Evolutionary conservation across 2,329 filamentous ascomycete genomes (phyloP), one percentile per base, ranked within the genome.

Genomic region (Fusarium napiforme): DNA sequence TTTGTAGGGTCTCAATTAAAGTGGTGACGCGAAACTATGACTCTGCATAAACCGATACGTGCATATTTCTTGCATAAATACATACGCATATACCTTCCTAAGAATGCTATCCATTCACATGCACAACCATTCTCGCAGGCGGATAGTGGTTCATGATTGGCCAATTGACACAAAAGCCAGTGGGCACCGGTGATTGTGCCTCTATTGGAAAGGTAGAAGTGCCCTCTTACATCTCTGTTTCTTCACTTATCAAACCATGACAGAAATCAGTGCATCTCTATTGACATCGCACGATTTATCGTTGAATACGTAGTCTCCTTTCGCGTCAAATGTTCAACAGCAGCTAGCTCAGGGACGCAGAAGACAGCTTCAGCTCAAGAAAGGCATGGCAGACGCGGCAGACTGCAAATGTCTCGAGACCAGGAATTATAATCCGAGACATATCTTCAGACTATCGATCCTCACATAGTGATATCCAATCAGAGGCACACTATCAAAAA

Each of bases 1-100:
- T 77, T 71, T 55, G 67, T 71, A 75, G 63, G 55, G 1, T 53
- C 34, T 72, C 73, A 77, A 70, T 79, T 78, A 79, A 79, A 76
- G 55, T 57, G 47, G 62, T 45, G 60, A 75, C 77, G 77, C 78
- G 75, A 78, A 61, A 71, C 57, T 28, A 49, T 23, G 6, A 1
- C 18, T 28, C 7, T 67, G 47, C 63, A 60, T 26, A 67, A 43
- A 4, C 14, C 4, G 5, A 0, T 3, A 2, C 2, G 14, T n/a
- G 34, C 30, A 26, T 63, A 30, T 18, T 2, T 0, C 0, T 4
- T 47, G 15, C 32, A 45, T 65, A 57, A n/a, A 4, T 52, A 45
- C 53, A 57, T 40, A 55, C 10, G 26, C 30, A 26, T 26, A 26
- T 26, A 26, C 7, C 36, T 26, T 12, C 15, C 15, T 34, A 8